These are phyloP conservation scores for Sambucus nigra DNA, from an alignment of 129 eudicot species.

Conservation along the genomic window DNA sequence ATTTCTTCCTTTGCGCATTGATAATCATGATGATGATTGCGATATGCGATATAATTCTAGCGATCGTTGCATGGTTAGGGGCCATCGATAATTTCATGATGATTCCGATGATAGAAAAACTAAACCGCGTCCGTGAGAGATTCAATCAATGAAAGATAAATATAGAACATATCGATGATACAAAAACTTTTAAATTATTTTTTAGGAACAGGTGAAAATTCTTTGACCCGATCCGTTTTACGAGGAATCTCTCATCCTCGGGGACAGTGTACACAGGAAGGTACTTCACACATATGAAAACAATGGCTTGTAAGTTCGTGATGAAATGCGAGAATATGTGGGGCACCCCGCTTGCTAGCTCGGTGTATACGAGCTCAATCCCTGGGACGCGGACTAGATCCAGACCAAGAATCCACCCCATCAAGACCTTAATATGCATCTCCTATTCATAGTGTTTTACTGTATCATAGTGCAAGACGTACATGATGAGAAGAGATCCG, in stretches of 20 bases:
- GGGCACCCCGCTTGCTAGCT: constrained; percentile 93
- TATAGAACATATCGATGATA: too few species aligned
- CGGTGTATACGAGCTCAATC: constrained; percentile 91
- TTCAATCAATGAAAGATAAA: too few species aligned
- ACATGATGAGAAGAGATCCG: constrained; percentile 74
- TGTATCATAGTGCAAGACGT: constrained; percentile 90
- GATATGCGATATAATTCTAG: too few species aligned
- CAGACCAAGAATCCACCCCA: constrained; percentile 90
- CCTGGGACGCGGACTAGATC: constrained; percentile 97
- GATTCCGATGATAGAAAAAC: too few species aligned
- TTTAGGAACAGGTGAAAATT: constrained; percentile 84
- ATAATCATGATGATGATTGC: too few species aligned
- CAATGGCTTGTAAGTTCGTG: constrained; percentile 85
- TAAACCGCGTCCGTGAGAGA: too few species aligned
- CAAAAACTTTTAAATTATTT: too few species aligned
- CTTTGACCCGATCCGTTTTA: constrained; percentile 87
- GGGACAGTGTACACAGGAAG: constrained; percentile 86
- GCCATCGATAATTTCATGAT: too few species aligned
- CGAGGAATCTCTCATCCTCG: constrained; percentile 73
- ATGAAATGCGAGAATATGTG: constrained; percentile 86
- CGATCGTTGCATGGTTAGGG: too few species aligned
- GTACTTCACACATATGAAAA: constrained; percentile 87
- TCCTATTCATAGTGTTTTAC: constrained; percentile 77
- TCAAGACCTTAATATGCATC: constrained; percentile 85
- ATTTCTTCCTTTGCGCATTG: too few species aligned